Evolutionary conservation across 371 early-diverging fungal genomes (phyloP).

Genomic region (Apophysomyces elegans): DNA sequence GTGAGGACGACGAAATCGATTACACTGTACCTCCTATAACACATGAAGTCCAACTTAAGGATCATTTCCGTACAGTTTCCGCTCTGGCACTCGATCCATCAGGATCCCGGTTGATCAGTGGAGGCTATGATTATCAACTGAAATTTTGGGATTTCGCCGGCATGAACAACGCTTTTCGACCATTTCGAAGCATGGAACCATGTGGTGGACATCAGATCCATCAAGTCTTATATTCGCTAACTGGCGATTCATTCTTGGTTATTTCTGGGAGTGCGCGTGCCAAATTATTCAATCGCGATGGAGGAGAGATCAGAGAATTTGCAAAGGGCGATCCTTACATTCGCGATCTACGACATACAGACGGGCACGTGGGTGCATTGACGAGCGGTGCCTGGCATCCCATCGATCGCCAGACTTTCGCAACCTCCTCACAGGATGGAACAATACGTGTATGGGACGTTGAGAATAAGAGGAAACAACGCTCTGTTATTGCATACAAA

Average conservation of each 20-base stretch:
- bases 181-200: conserved; percentile 85
- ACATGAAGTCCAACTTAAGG: conserved; percentile 68
- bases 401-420: conserved; percentile 61
- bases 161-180: conserved; percentile 79
- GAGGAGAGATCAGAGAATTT: conserved; percentile 70
- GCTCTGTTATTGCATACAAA: conserved; percentile 78
- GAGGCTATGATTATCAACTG: conserved; percentile 81
- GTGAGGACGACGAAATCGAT: conserved; percentile 26
- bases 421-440: conserved; percentile 85
- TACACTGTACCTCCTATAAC: conserved; percentile 64
- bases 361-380: conserved; percentile 87
- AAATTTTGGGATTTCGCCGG: conserved; percentile 93
- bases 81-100: conserved; percentile 85
- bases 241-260: conserved; percentile 81
- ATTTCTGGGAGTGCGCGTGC: conserved; percentile 78
- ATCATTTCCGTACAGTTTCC: conserved; percentile 77
- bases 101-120: conserved; percentile 80
- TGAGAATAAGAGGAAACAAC: conserved; percentile 72
- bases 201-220: conserved; percentile 85
- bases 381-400: conserved; percentile 89
- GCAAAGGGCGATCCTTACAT: conserved; percentile 95
- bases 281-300: conserved; percentile 84
- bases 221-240: conserved; percentile 77
- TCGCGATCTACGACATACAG: conserved; percentile 84
- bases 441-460: conserved; percentile 92